phyloP scores from a whole-genome alignment of 371 early-diverging fungal genomes.

The Mucor mucedo region DNA sequence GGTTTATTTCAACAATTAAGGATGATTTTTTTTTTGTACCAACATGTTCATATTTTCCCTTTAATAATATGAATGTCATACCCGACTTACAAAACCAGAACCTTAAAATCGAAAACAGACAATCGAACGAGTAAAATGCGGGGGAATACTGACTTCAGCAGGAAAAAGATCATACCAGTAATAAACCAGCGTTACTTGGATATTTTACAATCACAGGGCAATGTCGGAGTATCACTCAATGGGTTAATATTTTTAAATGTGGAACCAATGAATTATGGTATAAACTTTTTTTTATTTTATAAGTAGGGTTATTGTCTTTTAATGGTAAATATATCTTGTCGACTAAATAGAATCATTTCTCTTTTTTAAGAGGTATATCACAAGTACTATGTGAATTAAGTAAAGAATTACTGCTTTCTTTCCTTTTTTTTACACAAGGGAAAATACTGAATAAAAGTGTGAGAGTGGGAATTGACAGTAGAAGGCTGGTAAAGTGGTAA shows the following conservation, averaged over 20 bases:
- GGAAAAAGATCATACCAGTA: no score
- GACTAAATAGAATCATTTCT: background rate
- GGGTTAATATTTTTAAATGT: no score
- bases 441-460: background rate
- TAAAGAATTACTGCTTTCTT: background rate
- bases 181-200: no score
- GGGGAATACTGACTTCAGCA: no score
- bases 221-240: no score
- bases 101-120: background rate
- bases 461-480: slow-evolving; percentile 5
- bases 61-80: background rate
- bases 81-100: background rate
- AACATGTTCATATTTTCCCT: background rate
- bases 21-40: background rate
- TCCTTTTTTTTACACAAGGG: background rate
- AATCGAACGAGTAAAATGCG: background rate
- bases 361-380: background rate
- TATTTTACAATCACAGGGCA: no score
- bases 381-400: background rate
- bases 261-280: no score
- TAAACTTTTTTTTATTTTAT: no score
- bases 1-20: background rate
- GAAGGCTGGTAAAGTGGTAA: slow-evolving; percentile 2
- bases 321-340: no score
- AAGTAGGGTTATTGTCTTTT: no score